Conservation (phyloP, 2,329 filamentous ascomycete species). For the Hypomyces perniciosus region DNA sequence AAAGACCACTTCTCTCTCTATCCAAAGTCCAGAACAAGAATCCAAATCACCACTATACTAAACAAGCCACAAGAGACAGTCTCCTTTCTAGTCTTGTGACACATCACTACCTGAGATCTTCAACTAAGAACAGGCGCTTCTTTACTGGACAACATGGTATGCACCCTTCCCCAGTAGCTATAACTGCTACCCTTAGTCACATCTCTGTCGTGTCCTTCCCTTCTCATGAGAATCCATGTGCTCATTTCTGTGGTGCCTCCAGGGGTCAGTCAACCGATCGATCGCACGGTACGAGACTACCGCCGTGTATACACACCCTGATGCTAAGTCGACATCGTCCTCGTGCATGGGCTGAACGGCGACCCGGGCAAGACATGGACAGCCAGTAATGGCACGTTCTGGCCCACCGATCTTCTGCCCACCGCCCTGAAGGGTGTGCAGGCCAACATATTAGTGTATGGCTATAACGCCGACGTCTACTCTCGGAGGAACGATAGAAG, state of each 20-base stretch:
- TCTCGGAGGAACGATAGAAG: constrained; percentile 43
- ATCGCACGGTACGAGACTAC: constrained; percentile 50
- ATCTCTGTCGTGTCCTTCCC: not conserved
- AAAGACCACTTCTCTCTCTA: too few relatives aligned
- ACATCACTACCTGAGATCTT: not conserved
- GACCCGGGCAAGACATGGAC: constrained; percentile 59
- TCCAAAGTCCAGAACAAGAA: too few relatives aligned
- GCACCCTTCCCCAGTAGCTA: not conserved
- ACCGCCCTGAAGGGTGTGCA: constrained; percentile 48
- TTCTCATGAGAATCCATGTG: not conserved
- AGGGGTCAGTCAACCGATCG: constrained; percentile 33
- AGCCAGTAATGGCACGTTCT: constrained; percentile 53
- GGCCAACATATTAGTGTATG: constrained; percentile 64
- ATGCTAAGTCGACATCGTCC: constrained; percentile 59
- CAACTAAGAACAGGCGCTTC: not conserved
- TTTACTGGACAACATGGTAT: not conserved
- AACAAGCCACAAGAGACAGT: too few relatives aligned
- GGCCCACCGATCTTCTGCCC: constrained; percentile 64
- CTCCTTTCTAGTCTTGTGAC: not conserved
- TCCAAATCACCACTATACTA: too few relatives aligned
- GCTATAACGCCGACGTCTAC: constrained; percentile 65
- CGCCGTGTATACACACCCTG: constrained; percentile 52
- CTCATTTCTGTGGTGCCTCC: constrained; percentile 1
- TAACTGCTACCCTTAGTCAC: not conserved
- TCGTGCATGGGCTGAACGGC: constrained; percentile 67